phyloP scores from a whole-genome alignment of 139 green algal genomes.

The Spirogloea muscicola region DNA sequence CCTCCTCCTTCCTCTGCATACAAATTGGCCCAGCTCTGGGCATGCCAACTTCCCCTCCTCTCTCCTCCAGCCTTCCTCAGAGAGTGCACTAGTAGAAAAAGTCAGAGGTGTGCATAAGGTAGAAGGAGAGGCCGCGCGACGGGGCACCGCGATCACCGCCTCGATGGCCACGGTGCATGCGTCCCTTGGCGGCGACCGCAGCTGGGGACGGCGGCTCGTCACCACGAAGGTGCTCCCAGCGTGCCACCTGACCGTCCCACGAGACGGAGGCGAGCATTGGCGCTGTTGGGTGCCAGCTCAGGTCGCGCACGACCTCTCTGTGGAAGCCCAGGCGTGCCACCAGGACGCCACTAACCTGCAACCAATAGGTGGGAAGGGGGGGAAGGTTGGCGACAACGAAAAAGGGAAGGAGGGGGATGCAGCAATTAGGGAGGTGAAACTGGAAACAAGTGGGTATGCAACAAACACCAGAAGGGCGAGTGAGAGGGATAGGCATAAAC shows the following conservation, averaged over 20 bases:
- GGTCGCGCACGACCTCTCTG: conserved; percentile 74
- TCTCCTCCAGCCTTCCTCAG: too few relatives aligned
- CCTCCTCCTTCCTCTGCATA: too few relatives aligned
- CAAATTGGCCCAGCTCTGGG: too few relatives aligned
- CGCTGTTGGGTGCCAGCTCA: conserved; percentile 80
- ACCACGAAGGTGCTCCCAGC: conserved; percentile 28
- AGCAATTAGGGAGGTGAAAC: background rate
- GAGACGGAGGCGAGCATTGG: conserved; percentile 64
- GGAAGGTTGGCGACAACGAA: background rate
- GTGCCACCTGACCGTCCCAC: conserved; percentile 67
- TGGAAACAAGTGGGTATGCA: background rate
- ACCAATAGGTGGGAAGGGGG: background rate
- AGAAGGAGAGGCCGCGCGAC: too few relatives aligned
- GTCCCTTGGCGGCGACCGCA: too few relatives aligned
- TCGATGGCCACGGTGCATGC: too few relatives aligned
- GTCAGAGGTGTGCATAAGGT: too few relatives aligned
- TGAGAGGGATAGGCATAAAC: background rate
- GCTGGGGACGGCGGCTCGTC: background rate
- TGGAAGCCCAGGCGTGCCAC: conserved; percentile 49
- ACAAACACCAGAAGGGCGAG: background rate
- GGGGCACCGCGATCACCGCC: too few relatives aligned
- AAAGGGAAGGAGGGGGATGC: background rate
- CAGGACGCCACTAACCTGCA: conserved; percentile 31
- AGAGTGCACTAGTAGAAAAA: too few relatives aligned
- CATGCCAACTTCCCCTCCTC: too few relatives aligned